Evolutionary conservation across 257 asterid species (phyloP), one percentile per base, ranked within the genome.

Genomic region (Primulina huaijiensis): DNA sequence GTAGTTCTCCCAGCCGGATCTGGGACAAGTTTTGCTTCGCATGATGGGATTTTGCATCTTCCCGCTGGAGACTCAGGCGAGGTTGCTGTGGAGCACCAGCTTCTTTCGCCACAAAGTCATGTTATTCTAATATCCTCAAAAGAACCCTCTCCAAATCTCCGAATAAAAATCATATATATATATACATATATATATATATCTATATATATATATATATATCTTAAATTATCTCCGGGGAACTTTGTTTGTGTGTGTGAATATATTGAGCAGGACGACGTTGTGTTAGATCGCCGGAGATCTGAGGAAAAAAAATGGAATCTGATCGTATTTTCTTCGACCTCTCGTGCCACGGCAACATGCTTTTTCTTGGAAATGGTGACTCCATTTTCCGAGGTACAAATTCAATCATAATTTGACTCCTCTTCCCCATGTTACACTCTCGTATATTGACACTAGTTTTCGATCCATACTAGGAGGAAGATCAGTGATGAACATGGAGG

Each of bases 51-150:
- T 89, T 89, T 85, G 95, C 79, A 76, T 91, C 69, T 93, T 92
- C 61, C 97, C 96, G 80, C 79, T 91, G 95, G 92, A 88, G 23
- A 78, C 84, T 25, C 97, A 97, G 90, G 96, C 99, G 74, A 86
- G 97, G 86, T 79, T 94, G 60, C 90, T 94, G 52, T 94, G 99
- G 99, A 89, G 94, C 81, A 91, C 97, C 65, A 94, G 99, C 77
- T 94, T 94, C 85, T 94, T 94, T 86, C 99, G 99, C 89, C 99
- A 94, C 78, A 94, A 94, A 95, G 81, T 88, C 72, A 91, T 89
- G 96, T 75, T 89, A 23, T 94, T 94, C 79, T 90, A 83, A 80
- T 71, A 69, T 34, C 25, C 35, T 33, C 35, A 29, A 4, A 50
- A 16, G 7, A 50, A 50, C 17, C 8, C 72, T 77, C 77, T 67